Base-by-base conservation (phyloP, 2,329 filamentous ascomycete genomes). In the Colletotrichum noveboracense region DNA sequence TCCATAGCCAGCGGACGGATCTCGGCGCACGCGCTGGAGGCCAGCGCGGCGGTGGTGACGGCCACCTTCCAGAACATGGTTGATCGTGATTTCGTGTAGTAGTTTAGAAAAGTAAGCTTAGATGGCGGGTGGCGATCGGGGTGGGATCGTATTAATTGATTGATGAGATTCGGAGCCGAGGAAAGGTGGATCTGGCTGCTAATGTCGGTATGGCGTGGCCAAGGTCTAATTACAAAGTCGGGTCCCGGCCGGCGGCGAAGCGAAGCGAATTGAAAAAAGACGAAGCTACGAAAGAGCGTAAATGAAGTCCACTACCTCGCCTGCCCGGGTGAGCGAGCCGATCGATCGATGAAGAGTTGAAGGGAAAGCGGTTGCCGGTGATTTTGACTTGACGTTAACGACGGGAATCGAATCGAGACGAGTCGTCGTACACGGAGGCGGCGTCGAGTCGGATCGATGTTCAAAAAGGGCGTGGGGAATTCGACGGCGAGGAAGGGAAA, bases 1-100 rank as follows among this genome's bases (percentile, higher is more conserved):
- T 84, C 83, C 70, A 77, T 70, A 34, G 74, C 36, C 28, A 71
- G 48, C 48, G 72, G 43, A 52, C 74, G 48, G 56, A 75, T 78
- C 58, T 78, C 75, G 64, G 77, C 77, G 70, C 66, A 66, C n/a
- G 72, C 75, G 21, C 43, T 71, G 58, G 72, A 72, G 67, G 75
- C 72, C 65, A 77, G 56, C 65, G 70, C 72, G 58, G 75, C 71
- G 21, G 72, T 69, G 12, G 74, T 69, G 6, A 78, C 18, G 18
- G 73, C 77, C 58, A 70, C 69, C 43, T 72, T 78, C 75, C 76
- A 76, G 24, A 71, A 77, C 77, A 78, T 78, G 6, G 48, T 76
- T 26, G 62, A 28, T 21, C 52, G 30, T 38, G 48, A 13, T 32
- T 21, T 61, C 34, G 68, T 64, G 34, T 21, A 32, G 18, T 21